A percentile compares a stretch with the other conserved stretches of the same genome.
phyloP scores from a whole-genome alignment of 495 filamentous ascomycete genomes.

The Xylaria intraflava region DNA sequence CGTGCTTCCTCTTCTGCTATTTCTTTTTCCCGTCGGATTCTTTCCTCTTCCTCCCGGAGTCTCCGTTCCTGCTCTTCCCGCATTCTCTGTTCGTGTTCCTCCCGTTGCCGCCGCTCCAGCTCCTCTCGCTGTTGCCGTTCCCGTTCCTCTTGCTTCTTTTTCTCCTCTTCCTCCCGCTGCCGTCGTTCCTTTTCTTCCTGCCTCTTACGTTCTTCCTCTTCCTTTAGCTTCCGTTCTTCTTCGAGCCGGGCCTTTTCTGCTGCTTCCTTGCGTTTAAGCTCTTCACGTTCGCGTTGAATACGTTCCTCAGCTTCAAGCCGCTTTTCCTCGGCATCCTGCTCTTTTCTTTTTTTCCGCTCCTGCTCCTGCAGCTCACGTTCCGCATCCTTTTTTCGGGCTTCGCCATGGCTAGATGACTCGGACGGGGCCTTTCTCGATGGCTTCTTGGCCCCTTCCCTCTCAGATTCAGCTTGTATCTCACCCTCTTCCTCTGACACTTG shows the following conservation, averaged over 20 bases:
- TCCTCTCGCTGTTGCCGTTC: constrained; percentile 33
- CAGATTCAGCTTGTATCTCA: constrained; percentile 36
- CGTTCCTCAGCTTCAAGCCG: constrained; percentile 23
- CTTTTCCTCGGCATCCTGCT: constrained; percentile 44
- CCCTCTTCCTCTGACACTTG: constrained; percentile 26
- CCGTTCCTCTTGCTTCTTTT: constrained; percentile 25
- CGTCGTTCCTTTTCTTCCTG: constrained; percentile 23
- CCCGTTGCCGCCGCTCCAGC: constrained; percentile 33
- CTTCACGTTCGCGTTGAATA: constrained; percentile 14
- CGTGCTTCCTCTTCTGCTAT: constrained; percentile 39
- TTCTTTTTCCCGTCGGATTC: constrained; percentile 38
- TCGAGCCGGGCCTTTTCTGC: constrained; percentile 15
- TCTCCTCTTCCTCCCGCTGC: constrained; percentile 33
- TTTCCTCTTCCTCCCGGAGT: constrained; percentile 34
- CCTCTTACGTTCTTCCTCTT: constrained; percentile 25
- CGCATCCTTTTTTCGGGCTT: constrained; percentile 41
- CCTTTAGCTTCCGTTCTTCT: constrained; percentile 15
- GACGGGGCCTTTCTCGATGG: constrained; percentile 28
- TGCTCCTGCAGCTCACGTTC: constrained; percentile 43
- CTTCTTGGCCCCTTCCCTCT: constrained; percentile 36
- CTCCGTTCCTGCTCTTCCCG: constrained; percentile 27
- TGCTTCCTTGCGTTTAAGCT: constrained; percentile 16
- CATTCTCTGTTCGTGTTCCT: constrained; percentile 27
- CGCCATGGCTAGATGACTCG: constrained; percentile 39
- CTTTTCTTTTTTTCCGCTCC: constrained; percentile 39